Evolutionary conservation across 2,329 filamentous ascomycete species (phyloP), one percentile per base, ranked within the genome.

Genomic region (Penicillium sp.): DNA sequence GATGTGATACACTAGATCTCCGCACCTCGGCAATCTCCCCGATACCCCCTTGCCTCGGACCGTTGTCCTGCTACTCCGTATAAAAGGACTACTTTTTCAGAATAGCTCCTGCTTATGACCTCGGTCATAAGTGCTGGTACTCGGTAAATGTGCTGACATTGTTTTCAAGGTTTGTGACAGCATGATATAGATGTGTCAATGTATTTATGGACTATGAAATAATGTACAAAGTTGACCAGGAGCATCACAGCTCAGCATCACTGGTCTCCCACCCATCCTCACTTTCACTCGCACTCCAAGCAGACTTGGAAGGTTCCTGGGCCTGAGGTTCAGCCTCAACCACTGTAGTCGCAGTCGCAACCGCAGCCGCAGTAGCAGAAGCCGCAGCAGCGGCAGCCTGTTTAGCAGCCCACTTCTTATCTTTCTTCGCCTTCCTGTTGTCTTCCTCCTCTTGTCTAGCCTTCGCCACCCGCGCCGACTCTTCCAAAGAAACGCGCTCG

Each of bases 281-380:
- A 50, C 69, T 73, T 53, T 74, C 72, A 53, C 69, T 70, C 1
- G 68, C 71, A 63, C 66, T 68, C 66, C 68, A 74, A 41, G 62
- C 59, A 22, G 68, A 69, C 16, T 48, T 50, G 41, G 48, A 39
- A 22, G 53, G 29, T 34, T 45, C 31, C 14, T 52, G 52, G 5
- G 41, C 27, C 24, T 59, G 11, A 16, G 34, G 13, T n/a, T 36
- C 34, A 36, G 34, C 56, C 6, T 50, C 50, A 41, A 39, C 40
- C 45, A 48, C 48, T 13, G 42, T 48, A 9, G 44, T 48, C 5
- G 46, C 58, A 16, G 40, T 18, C 18, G 18, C 18, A 18, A 18
- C 18, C 18, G 18, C 18, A 18, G 18, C 18, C 18, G 18, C 18
- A 18, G 18, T 18, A 18, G 18, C 18, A 18, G 18, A 18, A 18